These are phyloP conservation scores for Leishmania aethiopica DNA, from an alignment of 208 protist genomes.

Conservation along the genomic window DNA sequence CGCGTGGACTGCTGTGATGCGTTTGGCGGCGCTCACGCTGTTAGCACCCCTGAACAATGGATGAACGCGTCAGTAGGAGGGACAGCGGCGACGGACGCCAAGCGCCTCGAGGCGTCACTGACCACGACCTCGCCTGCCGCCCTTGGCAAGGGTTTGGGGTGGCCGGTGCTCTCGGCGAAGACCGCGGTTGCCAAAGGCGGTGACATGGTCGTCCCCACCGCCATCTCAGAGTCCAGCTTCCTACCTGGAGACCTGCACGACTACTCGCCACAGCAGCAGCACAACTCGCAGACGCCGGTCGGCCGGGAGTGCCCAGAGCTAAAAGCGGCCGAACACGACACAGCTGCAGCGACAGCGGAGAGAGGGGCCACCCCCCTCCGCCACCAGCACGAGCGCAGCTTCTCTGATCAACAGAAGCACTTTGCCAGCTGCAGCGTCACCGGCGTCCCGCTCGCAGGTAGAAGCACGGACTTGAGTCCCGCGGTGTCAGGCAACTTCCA, in stretches of 20 bases:
- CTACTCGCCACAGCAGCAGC: background rate
- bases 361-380: background rate
- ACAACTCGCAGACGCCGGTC: background rate
- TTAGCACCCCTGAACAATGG: background rate
- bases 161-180: background rate
- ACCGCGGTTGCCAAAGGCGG: background rate
- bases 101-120: background rate
- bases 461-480: background rate
- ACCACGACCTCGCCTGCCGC: background rate
- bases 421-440: background rate
- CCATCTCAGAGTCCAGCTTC: background rate
- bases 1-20: slow-evolving; percentile 12
- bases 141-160: background rate
- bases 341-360: background rate
- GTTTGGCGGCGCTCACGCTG: background rate
- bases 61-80: background rate
- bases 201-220: background rate
- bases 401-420: slow-evolving; percentile 2
- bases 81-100: background rate
- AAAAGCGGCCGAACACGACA: slow-evolving; percentile 6
- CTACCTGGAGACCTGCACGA: background rate
- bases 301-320: slow-evolving; percentile 8
- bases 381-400: background rate
- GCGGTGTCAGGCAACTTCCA: background rate
- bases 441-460: background rate